A percentile compares a stretch with the other conserved stretches of the same genome.
Evolutionary conservation across 768 basidiomycete species (phyloP).

Genomic region (Suillus sp.): DNA sequence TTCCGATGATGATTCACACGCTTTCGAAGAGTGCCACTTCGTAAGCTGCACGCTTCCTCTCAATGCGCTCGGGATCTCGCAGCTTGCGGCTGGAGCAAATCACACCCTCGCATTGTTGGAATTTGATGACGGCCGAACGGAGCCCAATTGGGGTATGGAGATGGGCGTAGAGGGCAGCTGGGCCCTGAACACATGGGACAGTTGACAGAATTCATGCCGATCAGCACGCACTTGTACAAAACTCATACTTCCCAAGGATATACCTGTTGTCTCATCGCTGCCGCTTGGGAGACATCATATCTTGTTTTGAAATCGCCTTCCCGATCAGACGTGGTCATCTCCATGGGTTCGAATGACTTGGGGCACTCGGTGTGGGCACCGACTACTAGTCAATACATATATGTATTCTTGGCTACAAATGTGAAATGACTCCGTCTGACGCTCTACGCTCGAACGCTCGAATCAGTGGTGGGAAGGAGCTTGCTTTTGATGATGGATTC

Average conservation of each 20-base stretch:
- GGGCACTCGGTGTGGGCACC: too few species aligned
- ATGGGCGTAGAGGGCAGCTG: conserved; percentile 71
- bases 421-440: too few species aligned
- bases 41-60: conserved; percentile 26
- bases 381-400: too few species aligned
- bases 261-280: conserved; percentile 51
- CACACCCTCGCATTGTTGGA: conserved; percentile 72
- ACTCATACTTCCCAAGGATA: conserved; percentile 42
- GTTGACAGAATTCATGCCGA: conserved; percentile 45
- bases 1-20: conserved; percentile 40
- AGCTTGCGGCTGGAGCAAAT: conserved; percentile 73
- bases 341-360: conserved; percentile 88
- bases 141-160: conserved; percentile 82
- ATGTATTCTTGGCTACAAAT: too few species aligned
- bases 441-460: too few species aligned
- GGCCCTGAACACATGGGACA: conserved; percentile 43
- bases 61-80: conserved; percentile 37
- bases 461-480: too few species aligned
- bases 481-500: too few species aligned
- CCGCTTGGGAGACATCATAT: conserved; percentile 86
- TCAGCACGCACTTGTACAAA: conserved; percentile 43
- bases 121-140: conserved; percentile 32
- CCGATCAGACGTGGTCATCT: conserved; percentile 57
- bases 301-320: conserved; percentile 53
- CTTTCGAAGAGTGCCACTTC: conserved; percentile 43